Evolutionary conservation across 1,284 basidiomycete species (phyloP).

Genomic region (Ganoderma lucidum): DNA sequence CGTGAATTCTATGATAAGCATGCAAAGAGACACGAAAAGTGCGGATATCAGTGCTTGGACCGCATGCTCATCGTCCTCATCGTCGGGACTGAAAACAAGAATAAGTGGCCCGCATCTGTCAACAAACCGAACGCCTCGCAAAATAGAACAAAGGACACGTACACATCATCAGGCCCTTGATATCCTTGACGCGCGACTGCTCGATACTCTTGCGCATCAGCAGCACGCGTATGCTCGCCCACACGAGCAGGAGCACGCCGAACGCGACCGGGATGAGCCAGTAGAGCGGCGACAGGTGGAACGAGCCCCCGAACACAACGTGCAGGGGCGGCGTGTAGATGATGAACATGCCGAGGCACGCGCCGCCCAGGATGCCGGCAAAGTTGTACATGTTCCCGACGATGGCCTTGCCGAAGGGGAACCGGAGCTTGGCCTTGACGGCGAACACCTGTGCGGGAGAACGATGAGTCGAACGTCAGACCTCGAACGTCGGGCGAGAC

Average conservation of each 20-base stretch:
- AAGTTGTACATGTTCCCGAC: slow-evolving; percentile 73
- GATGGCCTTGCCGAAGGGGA: slow-evolving; percentile 66
- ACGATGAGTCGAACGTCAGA: not conserved
- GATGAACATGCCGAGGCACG: slow-evolving; percentile 70
- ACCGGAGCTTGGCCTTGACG: slow-evolving; percentile 69
- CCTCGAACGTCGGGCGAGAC: slow-evolving; percentile 23
- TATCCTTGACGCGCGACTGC: slow-evolving; percentile 65
- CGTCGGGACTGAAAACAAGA: slow-evolving; percentile 58
- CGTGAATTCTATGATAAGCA: not conserved
- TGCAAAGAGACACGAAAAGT: not conserved
- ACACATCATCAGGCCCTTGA: slow-evolving; percentile 76
- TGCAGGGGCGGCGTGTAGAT: slow-evolving; percentile 74
- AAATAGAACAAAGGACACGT: slow-evolving; percentile 40
- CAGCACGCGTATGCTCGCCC: slow-evolving; percentile 66
- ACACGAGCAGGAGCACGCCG: slow-evolving; percentile 64
- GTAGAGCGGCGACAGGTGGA: slow-evolving; percentile 66
- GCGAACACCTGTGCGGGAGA: slow-evolving; percentile 59
- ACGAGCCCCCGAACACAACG: slow-evolving; percentile 70
- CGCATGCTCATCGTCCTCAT: slow-evolving; percentile 74
- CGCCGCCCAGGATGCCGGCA: slow-evolving; percentile 67
- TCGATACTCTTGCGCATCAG: slow-evolving; percentile 63
- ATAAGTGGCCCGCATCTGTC: not conserved
- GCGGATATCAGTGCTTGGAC: slow-evolving; percentile 44
- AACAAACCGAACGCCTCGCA: not conserved
- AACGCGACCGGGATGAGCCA: slow-evolving; percentile 74